Percentiles rank a stretch among this genome's conserved stretches.
These are phyloP conservation scores for Lipomyces kockii DNA, from an alignment of 805 yeast species.

Conservation along the genomic window DNA sequence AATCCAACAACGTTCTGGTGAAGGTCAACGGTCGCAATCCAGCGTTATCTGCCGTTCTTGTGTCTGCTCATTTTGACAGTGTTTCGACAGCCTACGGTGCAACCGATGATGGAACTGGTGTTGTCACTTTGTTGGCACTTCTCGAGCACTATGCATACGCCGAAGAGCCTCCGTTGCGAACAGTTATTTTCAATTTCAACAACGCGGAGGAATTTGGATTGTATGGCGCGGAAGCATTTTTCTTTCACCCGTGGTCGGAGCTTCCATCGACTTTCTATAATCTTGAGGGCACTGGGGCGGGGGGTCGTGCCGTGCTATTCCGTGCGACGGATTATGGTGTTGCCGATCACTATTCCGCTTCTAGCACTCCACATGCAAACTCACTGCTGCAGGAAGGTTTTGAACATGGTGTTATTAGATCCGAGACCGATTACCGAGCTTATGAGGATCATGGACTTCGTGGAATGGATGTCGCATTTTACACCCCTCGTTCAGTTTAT, in stretches of 20 bases:
- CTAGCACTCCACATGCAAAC: conserved; percentile 69
- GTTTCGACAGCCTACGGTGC: conserved; percentile 88
- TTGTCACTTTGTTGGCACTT: conserved; percentile 77
- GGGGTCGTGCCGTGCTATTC: conserved; percentile 81
- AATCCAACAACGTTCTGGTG: conserved; percentile 79
- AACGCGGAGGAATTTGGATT: conserved; percentile 90
- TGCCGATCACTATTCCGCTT: conserved; percentile 58
- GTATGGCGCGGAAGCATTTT: conserved; percentile 77
- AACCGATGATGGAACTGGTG: conserved; percentile 91
- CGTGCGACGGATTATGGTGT: conserved; percentile 65
- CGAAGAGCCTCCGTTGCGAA: conserved; percentile 59
- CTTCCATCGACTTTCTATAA: conserved; percentile 69
- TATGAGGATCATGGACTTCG: conserved; percentile 69
- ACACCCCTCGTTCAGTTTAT: conserved; percentile 78
- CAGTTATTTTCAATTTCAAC: conserved; percentile 82
- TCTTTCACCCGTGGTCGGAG: conserved; percentile 74
- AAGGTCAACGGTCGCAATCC: conserved; percentile 68
- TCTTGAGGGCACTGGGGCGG: conserved; percentile 93
- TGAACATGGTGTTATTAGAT: conserved; percentile 66
- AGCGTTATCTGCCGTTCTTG: conserved; percentile 64
- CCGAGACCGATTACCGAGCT: conserved; percentile 85
- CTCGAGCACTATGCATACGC: conserved; percentile 53
- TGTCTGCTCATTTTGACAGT: conserved; percentile 87
- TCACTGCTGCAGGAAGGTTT: conserved; percentile 87
- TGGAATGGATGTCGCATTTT: conserved; percentile 90